Percentiles rank a stretch among this genome's conserved stretches.
Evolutionary conservation across 352 stramenopile genomes (phyloP).

Genomic region (Globisporangium polare): DNA sequence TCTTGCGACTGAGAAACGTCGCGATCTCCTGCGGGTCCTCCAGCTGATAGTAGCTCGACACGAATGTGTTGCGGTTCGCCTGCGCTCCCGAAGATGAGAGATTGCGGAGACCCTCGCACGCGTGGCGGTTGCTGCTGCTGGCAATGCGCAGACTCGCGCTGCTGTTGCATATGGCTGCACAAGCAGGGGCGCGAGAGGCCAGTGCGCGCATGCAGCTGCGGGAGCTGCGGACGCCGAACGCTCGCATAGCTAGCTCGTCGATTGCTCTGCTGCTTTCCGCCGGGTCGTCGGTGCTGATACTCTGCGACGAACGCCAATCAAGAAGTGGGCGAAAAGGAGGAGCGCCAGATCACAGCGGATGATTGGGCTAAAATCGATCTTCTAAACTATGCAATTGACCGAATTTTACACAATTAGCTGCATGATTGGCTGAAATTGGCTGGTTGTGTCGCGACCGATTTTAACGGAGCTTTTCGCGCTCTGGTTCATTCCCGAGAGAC

Average conservation of each 20-base stretch:
- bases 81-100: slow-evolving; percentile 19
- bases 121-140: not conserved
- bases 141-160: not conserved
- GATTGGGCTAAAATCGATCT: not conserved
- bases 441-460: slow-evolving; percentile 17
- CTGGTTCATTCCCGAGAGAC: not conserved
- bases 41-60: slow-evolving; percentile 78
- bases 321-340: not conserved
- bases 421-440: slow-evolving; percentile 30
- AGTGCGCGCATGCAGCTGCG: slow-evolving; percentile 16
- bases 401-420: slow-evolving; percentile 1
- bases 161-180: not conserved
- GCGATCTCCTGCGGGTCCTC: slow-evolving; percentile 62
- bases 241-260: slow-evolving; percentile 14
- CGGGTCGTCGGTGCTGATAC: not conserved
- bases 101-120: slow-evolving; percentile 8
- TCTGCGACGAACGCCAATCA: slow-evolving; percentile 12
- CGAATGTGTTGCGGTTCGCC: slow-evolving; percentile 43
- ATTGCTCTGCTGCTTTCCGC: not conserved
- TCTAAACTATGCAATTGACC: slow-evolving; percentile 1
- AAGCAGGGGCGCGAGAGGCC: not conserved
- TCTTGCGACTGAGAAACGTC: slow-evolving; percentile 73
- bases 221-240: slow-evolving; percentile 20
- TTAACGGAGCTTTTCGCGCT: not conserved
- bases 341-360: not conserved